These are phyloP conservation scores for Podospora tetraspora DNA, from an alignment of 495 filamentous ascomycete species.

Conservation along the genomic window DNA sequence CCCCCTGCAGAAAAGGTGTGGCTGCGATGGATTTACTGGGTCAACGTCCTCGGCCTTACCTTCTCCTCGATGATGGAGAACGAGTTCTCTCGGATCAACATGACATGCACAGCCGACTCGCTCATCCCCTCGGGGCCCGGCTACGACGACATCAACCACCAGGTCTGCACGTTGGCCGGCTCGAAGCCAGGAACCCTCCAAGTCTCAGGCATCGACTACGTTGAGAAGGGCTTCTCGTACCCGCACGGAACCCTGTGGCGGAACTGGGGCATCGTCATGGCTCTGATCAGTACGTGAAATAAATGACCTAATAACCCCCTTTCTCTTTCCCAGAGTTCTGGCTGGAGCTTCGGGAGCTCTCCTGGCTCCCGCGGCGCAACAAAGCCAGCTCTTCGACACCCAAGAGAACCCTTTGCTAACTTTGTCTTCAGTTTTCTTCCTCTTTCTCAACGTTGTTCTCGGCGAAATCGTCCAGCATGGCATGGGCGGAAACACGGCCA, in stretches of 20 bases:
- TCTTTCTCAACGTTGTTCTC: constrained; percentile 62
- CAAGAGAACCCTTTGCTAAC: too few relatives aligned
- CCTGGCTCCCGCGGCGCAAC: too few relatives aligned
- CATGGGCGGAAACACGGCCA: constrained; percentile 71
- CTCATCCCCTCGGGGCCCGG: constrained; percentile 60
- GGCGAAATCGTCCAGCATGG: constrained; percentile 73
- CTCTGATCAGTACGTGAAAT: too few relatives aligned
- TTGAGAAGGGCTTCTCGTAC: constrained; percentile 60
- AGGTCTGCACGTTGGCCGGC: constrained; percentile 70
- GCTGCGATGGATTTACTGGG: constrained; percentile 76
- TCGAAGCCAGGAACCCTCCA: constrained; percentile 54
- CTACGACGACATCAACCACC: constrained; percentile 61
- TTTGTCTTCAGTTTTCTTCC: too few relatives aligned
- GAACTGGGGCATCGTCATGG: constrained; percentile 70
- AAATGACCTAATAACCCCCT: too few relatives aligned
- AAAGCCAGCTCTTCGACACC: too few relatives aligned
- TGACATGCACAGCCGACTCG: constrained; percentile 59
- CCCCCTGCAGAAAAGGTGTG: constrained; percentile 53
- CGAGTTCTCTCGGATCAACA: constrained; percentile 60
- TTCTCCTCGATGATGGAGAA: constrained; percentile 79
- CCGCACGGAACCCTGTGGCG: constrained; percentile 59
- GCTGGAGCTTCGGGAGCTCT: too few relatives aligned
- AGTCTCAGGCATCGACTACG: constrained; percentile 58
- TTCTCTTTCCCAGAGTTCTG: too few relatives aligned
- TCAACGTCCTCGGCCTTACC: constrained; percentile 69